Base-by-base conservation (phyloP, 192 early-diverging fungal species). In the Podila verticillata region DNA sequence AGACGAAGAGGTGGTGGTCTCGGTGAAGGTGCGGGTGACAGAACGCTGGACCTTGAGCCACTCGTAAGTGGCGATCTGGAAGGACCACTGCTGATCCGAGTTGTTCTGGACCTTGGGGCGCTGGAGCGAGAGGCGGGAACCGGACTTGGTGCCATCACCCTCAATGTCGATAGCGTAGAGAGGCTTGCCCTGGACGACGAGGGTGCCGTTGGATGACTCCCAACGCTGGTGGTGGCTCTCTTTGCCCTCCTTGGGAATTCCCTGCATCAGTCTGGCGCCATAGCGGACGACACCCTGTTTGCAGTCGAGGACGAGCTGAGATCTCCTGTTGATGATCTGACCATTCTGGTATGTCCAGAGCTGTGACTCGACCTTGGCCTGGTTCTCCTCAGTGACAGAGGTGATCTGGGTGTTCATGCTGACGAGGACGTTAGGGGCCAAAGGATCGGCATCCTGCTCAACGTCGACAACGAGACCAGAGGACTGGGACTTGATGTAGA, bases 51-150 rank as follows among this genome's bases (percentile, higher is more conserved):
- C 5, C 35, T 66, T 26, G 68, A 79, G 68, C 59, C 57, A 79
- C 22, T 68, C 69, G 31, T 51, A 79, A 24, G 44, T 67, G 19
- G 75, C 75, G 10, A 63, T 13, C 44, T 72, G 59, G 65, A 79
- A 79, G 36, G 65, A 58, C 75, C 75, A 79, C 54, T 72, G 69
- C 54, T 79, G 75, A 35, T 79, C 75, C 32, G 30, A 34, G 75
- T 79, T 79, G 61, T 79, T 79, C 32, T 72, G 75, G n/a, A 64
- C 48, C 54, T 79, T 79, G 68, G 75, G 75, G n/a, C 69, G 63
- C 69, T 79, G 75, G n/a, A 79, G 64, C 5, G 75, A 79, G 34
- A 79, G 64, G 35, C 75, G 75, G 49, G 75, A 49, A n/a, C 69
- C 69, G 35, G 36, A 13, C 69, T 79, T 72, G 69, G 64, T 51